phyloP scores from a whole-genome alignment of 1,139 yeast species.

The Fermentozyma sake region DNA sequence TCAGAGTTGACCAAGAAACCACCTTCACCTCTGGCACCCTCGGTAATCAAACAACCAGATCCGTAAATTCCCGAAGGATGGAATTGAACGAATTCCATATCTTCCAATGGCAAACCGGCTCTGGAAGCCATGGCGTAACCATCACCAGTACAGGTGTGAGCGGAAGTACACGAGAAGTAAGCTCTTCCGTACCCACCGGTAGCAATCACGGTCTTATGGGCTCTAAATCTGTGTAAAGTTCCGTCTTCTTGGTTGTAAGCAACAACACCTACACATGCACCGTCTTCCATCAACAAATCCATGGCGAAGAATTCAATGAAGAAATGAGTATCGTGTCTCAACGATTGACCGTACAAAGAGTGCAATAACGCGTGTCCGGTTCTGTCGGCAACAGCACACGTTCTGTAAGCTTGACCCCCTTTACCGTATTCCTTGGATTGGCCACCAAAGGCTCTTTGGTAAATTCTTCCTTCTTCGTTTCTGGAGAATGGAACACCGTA shows the following conservation, averaged over 20 bases:
- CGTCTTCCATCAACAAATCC: conserved; percentile 93
- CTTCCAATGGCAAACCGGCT: conserved; percentile 97
- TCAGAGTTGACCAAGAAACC: conserved; percentile 93
- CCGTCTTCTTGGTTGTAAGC: conserved; percentile 99
- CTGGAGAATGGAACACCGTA: conserved; percentile 98
- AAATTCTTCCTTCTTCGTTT: conserved; percentile 94
- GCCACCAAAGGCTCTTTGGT: conserved; percentile 99
- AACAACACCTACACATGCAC: conserved; percentile 93
- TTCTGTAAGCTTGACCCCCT: conserved; percentile 99
- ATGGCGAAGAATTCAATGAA: conserved; percentile 96
- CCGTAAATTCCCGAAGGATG: conserved; percentile 99
- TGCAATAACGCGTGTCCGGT: conserved; percentile 97
- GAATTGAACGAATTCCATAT: conserved; percentile 96
- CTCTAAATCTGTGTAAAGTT: conserved; percentile 94
- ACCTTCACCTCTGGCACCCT: conserved; percentile 99
- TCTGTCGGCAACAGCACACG: conserved; percentile 99
- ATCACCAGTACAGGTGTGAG: conserved; percentile 99
- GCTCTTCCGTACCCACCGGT: conserved; percentile 99
- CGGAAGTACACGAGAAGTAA: conserved; percentile 97
- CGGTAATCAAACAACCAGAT: conserved; percentile 96
- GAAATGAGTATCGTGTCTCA: conserved; percentile 95
- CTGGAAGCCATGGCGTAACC: conserved; percentile 98
- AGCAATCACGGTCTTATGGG: conserved; percentile 94
- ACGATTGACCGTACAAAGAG: conserved; percentile 93
- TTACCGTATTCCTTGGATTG: conserved; percentile 94